Percentiles rank a stretch among this genome's conserved stretches.
Evolutionary conservation across 1,284 basidiomycete species (phyloP).

Genomic region (Boletus coffeatus): DNA sequence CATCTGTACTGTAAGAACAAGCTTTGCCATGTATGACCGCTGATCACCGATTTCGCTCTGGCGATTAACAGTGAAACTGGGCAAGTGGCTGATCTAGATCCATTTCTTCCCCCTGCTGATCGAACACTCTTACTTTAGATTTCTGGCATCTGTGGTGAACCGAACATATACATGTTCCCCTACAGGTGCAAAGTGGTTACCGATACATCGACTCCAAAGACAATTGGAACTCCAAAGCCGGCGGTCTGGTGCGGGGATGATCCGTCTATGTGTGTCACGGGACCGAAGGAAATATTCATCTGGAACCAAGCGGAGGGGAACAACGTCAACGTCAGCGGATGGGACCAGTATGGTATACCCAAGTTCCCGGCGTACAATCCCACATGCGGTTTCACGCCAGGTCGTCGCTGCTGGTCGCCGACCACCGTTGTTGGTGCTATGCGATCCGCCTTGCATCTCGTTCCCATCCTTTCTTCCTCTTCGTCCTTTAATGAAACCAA

Average conservation of each 20-base stretch:
- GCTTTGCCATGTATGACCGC: neutral
- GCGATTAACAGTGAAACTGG: slow-evolving; percentile 9
- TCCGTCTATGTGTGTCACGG: neutral
- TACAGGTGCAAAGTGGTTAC: neutral
- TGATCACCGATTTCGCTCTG: slow-evolving; percentile 2
- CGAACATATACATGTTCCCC: slow-evolving; percentile 9
- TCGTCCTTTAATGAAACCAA: neutral
- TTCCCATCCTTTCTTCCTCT: neutral
- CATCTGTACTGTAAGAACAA: slow-evolving; percentile 3
- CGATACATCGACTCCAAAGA: neutral
- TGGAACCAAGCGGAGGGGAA: slow-evolving; percentile 6
- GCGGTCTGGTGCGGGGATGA: slow-evolving; percentile 10
- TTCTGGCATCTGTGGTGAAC: slow-evolving; percentile 7
- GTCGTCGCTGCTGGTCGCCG: neutral
- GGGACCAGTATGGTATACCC: neutral
- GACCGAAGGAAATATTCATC: slow-evolving; percentile 11
- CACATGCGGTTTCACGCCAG: slow-evolving; percentile 12
- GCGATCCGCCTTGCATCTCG: neutral
- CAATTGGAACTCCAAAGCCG: slow-evolving; percentile 1
- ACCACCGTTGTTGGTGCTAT: neutral
- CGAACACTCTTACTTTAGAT: neutral
- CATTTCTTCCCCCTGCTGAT: neutral
- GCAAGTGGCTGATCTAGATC: slow-evolving; percentile 5
- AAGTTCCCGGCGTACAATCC: slow-evolving; percentile 11
- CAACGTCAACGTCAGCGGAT: slow-evolving; percentile 4